Percentiles rank a stretch among this genome's conserved stretches.
phyloP scores from a whole-genome alignment of 2,329 filamentous ascomycete species.

The Xylariaceae sp. region DNA sequence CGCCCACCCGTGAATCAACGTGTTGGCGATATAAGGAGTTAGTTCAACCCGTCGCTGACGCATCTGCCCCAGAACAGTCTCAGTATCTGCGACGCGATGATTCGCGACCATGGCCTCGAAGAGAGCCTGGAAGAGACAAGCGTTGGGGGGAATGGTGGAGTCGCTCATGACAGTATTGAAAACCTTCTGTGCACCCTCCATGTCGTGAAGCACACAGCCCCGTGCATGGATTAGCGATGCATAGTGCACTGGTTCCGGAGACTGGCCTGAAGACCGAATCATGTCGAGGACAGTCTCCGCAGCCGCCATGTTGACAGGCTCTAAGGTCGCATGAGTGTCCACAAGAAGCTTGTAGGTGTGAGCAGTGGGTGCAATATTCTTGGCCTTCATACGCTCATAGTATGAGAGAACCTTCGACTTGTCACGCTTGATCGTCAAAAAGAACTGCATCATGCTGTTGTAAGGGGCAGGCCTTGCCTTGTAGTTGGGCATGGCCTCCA shows the following conservation, averaged over 20 bases:
- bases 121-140: constrained; percentile 92
- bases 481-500: constrained; percentile 99
- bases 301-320: constrained; percentile 83
- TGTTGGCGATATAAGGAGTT: constrained; percentile 98
- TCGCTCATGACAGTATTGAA: constrained; percentile 80
- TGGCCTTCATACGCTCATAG: constrained; percentile 89
- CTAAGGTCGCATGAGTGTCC: constrained; percentile 90
- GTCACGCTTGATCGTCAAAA: constrained; percentile 95
- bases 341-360: constrained; percentile 98
- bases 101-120: constrained; percentile 98
- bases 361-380: constrained; percentile 83
- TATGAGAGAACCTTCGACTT: constrained; percentile 90
- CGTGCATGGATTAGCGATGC: constrained; percentile 94
- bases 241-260: constrained; percentile 90
- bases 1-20: constrained; percentile 95
- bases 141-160: constrained; percentile 65
- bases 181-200: constrained; percentile 74
- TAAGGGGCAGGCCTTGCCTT: constrained; percentile 96
- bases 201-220: constrained; percentile 89
- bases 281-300: constrained; percentile 79
- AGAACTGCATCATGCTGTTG: constrained; percentile 99
- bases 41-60: constrained; percentile 69
- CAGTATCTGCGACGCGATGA: constrained; percentile 74
- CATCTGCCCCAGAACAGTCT: constrained; percentile 76
- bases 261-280: constrained; percentile 71